Conservation (phyloP, 129 eudicot genomes). For the Logfia minima region DNA sequence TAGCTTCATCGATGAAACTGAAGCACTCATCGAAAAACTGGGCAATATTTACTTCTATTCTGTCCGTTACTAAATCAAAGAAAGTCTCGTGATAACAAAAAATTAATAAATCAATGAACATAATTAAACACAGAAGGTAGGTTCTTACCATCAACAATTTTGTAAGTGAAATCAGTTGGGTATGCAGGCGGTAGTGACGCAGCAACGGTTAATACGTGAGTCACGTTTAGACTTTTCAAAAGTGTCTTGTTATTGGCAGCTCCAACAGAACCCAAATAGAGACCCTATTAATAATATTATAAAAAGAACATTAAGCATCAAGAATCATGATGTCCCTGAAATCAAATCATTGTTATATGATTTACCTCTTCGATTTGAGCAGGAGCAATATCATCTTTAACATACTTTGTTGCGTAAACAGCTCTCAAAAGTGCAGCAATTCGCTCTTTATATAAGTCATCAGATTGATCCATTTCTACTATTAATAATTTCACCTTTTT, state of each 20-base stretch:
- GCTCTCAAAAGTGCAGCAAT: conserved; percentile 48
- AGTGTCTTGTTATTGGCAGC: no score
- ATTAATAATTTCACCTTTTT: not conserved
- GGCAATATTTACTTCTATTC: conserved; percentile 44
- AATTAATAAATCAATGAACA: no score
- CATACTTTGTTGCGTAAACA: conserved; percentile 40
- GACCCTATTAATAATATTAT: no score
- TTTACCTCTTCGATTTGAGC: conserved; percentile 85
- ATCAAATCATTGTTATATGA: not conserved
- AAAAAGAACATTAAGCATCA: no score
- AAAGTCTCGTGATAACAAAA: not conserved
- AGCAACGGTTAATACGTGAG: conserved; percentile 35
- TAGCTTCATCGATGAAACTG: conserved; percentile 72
- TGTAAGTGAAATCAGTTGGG: conserved; percentile 65
- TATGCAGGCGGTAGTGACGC: conserved; percentile 40
- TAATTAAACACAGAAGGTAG: not conserved
- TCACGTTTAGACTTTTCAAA: no score
- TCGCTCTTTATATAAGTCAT: conserved; percentile 47
- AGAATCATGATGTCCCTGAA: no score
- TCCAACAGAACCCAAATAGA: no score
- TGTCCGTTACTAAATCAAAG: conserved; percentile 56
- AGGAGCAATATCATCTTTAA: conserved; percentile 56
- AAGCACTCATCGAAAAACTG: conserved; percentile 67
- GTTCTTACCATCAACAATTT: conserved; percentile 44
- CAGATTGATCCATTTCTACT: conserved; percentile 42